phyloP scores from a whole-genome alignment of 1,284 basidiomycete genomes.

The Malassezia brasiliensis region DNA sequence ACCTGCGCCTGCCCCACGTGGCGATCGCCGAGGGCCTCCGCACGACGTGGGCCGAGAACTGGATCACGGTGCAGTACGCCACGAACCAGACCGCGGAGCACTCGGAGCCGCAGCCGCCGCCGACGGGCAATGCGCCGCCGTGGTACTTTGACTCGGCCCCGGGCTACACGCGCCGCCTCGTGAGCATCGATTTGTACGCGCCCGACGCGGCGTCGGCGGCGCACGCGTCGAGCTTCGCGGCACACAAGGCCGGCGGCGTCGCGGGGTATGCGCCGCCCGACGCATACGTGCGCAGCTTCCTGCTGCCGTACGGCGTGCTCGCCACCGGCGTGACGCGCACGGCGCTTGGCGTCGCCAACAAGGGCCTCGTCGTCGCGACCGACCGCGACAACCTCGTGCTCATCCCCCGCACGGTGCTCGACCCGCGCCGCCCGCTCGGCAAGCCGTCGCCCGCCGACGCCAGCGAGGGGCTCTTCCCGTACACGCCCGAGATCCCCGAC shows the following conservation, averaged over 20 bases:
- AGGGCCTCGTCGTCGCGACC: slow-evolving; percentile 81
- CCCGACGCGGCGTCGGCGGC: slow-evolving; percentile 49
- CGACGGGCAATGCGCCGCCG: background rate
- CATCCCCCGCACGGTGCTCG: slow-evolving; percentile 65
- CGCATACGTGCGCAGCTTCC: slow-evolving; percentile 61
- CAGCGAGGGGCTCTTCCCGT: slow-evolving; percentile 76
- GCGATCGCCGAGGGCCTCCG: slow-evolving; percentile 52
- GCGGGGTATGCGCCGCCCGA: slow-evolving; percentile 5
- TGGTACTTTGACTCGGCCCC: background rate
- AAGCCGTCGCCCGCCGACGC: slow-evolving; percentile 68
- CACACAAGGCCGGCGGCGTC: background rate
- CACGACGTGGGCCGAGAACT: slow-evolving; percentile 72
- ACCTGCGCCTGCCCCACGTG: slow-evolving; percentile 33
- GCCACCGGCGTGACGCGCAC: slow-evolving; percentile 61
- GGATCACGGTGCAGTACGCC: slow-evolving; percentile 71
- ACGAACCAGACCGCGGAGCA: slow-evolving; percentile 54
- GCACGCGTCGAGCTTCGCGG: slow-evolving; percentile 22
- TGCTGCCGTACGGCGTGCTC: slow-evolving; percentile 61
- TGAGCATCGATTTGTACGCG: slow-evolving; percentile 80
- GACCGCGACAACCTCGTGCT: slow-evolving; percentile 64
- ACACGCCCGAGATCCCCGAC: slow-evolving; percentile 66
- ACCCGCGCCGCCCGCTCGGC: slow-evolving; percentile 67
- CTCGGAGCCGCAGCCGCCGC: background rate
- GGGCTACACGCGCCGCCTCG: slow-evolving; percentile 23
- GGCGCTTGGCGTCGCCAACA: slow-evolving; percentile 75